These are phyloP conservation scores for Baorangia bicolor DNA, from an alignment of 768 basidiomycete species.

Conservation along the genomic window DNA sequence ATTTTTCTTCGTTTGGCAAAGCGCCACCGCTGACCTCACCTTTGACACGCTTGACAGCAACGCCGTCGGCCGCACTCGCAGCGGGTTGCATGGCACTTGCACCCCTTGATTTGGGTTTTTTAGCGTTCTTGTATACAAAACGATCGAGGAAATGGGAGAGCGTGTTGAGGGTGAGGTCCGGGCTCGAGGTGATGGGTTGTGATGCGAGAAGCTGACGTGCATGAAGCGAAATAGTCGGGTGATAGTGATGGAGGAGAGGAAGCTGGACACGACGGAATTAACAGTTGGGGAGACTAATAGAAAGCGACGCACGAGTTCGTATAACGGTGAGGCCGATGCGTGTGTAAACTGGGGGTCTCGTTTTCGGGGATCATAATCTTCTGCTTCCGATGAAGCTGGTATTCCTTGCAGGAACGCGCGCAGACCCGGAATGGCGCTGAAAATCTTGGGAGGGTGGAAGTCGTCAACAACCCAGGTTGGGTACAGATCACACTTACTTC, in stretches of 20 bases:
- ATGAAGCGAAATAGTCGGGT: constrained; percentile 86
- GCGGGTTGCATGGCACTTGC: constrained; percentile 95
- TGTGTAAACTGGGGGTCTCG: constrained; percentile 86
- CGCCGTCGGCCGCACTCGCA: constrained; percentile 58
- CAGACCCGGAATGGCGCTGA: constrained; percentile 47
- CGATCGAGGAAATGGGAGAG: constrained; percentile 94
- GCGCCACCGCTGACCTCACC: constrained; percentile 50
- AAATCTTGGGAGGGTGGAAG: constrained; percentile 40
- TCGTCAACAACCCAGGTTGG: neutral
- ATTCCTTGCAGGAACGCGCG: constrained; percentile 43
- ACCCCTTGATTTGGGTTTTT: constrained; percentile 71
- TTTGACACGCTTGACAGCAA: constrained; percentile 69
- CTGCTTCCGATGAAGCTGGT: constrained; percentile 28
- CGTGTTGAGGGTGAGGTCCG: constrained; percentile 91
- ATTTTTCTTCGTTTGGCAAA: constrained; percentile 71
- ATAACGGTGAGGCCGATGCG: constrained; percentile 76
- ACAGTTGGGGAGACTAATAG: neutral
- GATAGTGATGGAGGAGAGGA: constrained; percentile 82
- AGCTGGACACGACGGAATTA: constrained; percentile 42
- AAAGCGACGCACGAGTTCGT: constrained; percentile 74
- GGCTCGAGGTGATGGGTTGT: constrained; percentile 73
- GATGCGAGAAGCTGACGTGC: constrained; percentile 76
- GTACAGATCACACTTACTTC: constrained; percentile 56
- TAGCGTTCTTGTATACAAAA: constrained; percentile 96
- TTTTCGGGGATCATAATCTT: constrained; percentile 80